Evolutionary conservation across 1,284 basidiomycete genomes (phyloP), one percentile per base, ranked within the genome.

Genomic region (Moniliophthora roreri): DNA sequence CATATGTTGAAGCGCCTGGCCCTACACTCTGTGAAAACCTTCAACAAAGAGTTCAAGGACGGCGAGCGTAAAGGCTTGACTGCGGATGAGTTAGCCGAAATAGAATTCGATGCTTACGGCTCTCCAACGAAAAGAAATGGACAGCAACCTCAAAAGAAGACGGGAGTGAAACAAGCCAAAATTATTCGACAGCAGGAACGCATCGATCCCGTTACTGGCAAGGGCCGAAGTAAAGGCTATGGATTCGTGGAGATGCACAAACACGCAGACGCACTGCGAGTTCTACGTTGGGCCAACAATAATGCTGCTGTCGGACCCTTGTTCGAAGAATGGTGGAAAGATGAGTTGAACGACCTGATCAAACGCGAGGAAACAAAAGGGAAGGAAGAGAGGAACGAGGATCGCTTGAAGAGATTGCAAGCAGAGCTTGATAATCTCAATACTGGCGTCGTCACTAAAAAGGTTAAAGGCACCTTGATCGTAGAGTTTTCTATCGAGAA

Each of bases 401-500:
- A 82, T 18, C 44, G 44, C 13, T 13, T 46, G 24, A 46, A 28
- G 84, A 86, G 65, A 70, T 86, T 50, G 82, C 44, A 46, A 15
- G 24, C 44, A 2, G 44, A 46, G 44, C 24, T 46, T 7, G 44
- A 46, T 16, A 13, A 44, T n/a, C 13, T 46, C 15, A 24, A 82
- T 61, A 75, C 73, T 49, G 77, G 68, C 20, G 65, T 62, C 23
- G 62, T 59, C 47, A 32, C 7, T 11, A 77, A 72, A 63, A 78
- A 73, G 61, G 69, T 58, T 26, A 81, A 77, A 59, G 85, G 86
- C 26, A 81, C 85, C 11, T 73, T 97, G 48, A 87, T 96, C 58
- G 83, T 94, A 28, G 94, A 97, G 72, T 96, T 95, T 70, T 94
- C 91, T 37, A 91, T 96, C 52, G 93, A 98, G 76, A 97, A 98